Base-by-base conservation (phyloP, 176 grass and related monocot genomes). In the Pharus latifolius region DNA sequence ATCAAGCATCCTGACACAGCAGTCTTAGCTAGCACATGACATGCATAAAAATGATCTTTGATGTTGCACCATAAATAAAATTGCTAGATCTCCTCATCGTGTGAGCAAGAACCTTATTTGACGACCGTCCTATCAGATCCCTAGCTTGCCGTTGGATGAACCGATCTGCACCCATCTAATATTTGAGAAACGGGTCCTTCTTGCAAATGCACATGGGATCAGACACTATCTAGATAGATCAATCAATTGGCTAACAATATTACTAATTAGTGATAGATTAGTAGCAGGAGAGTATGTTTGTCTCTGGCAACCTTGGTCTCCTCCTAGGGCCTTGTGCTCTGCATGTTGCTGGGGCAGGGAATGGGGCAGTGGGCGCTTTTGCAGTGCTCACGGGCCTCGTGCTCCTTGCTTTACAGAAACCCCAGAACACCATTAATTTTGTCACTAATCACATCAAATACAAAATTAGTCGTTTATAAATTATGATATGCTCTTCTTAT, bases 241-340 rank as follows among this genome's bases (percentile, higher is more conserved):
- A 79, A 49, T 69, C 16, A 62, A 45, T 19, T 10, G 5, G 10
- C 32, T 53, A 16, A 3, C 16, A 68, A 9, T 16, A 38, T 28
- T 50, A 25, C 11, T 5, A 8, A 9, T 38, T 38, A 38, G 9
- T 46, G 38, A 63, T 76, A 40, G 16, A 7, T 53, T 63, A 74
- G 72, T 53, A 52, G n/a, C 33, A 68, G n/a, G 33, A 23, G 18
- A 52, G 54, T 24, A 82, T 76, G 64, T 61, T 46, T 69, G 63
- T 69, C 63, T 44, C 25, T 46, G 35, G 37, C 56, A 8, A 44
- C 27, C 20, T 31, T 10, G 49, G 49, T 57, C 51, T 43, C 14
- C 37, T 24, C 59, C 24, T 41, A 26, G 60, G 47, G 47, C 3
- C 23, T 8, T 10, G 53, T 2, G 54, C 65, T 59, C 23, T 22